A percentile compares a stretch with the other conserved stretches of the same genome.
Evolutionary conservation across 176 grass and related monocot species (phyloP).

Genomic region (Carex pumila): DNA sequence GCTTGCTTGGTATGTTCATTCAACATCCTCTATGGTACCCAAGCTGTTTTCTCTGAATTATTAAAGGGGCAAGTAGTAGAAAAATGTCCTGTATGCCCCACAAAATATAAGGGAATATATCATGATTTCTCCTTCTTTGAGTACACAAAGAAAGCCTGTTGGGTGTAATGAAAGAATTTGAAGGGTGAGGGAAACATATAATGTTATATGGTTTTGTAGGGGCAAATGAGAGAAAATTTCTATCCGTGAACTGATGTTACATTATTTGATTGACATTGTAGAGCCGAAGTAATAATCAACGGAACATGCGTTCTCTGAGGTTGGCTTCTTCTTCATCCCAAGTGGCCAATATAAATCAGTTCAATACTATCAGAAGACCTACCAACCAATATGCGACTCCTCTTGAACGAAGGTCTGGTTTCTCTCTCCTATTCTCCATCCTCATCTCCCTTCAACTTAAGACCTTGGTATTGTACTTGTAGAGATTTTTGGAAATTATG

Average conservation of each 20-base stretch:
- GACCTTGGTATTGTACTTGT: neutral
- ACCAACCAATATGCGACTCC: neutral
- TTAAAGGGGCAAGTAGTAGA: neutral
- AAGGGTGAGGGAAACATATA: neutral
- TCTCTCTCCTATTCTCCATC: neutral
- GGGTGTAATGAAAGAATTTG: neutral
- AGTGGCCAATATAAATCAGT: neutral
- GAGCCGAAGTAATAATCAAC: constrained; percentile 10
- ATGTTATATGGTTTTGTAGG: neutral
- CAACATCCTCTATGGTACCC: neutral
- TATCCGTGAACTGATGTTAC: neutral
- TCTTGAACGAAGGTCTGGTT: neutral
- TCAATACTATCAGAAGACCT: neutral
- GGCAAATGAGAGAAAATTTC: neutral
- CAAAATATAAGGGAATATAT: neutral
- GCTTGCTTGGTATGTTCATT: constrained; percentile 3
- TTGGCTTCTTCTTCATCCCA: constrained; percentile 13
- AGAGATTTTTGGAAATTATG: neutral
- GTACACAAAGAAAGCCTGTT: too few species aligned
- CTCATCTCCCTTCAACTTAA: too few species aligned
- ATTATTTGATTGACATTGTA: neutral
- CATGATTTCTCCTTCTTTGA: too few species aligned
- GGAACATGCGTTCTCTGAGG: neutral
- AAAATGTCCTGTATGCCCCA: neutral
- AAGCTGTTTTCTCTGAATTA: neutral